These are phyloP conservation scores for Biancaea sappan DNA, from an alignment of 306 rosid species.

Conservation along the genomic window DNA sequence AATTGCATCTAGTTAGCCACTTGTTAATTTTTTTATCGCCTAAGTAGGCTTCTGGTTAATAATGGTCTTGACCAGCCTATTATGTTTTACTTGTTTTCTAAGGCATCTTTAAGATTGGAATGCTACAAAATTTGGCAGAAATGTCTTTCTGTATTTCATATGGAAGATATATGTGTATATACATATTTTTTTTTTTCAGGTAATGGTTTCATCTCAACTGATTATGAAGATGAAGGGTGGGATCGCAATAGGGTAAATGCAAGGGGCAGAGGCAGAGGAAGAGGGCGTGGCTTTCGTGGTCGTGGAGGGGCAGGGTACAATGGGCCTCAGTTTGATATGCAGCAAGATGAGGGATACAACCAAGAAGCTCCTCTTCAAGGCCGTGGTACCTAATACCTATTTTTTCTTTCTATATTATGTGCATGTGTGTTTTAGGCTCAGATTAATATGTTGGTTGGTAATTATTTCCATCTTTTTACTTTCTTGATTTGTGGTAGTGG, in stretches of 20 bases:
- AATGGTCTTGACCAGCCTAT: not conserved
- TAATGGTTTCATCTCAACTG: constrained; percentile 63
- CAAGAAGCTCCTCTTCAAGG: constrained; percentile 68
- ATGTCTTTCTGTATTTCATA: not conserved
- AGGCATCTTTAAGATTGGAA: not conserved
- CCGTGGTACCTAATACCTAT: constrained; percentile 55
- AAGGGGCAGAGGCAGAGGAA: constrained; percentile 89
- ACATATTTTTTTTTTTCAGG: constrained; percentile 51
- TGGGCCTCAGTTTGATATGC: constrained; percentile 56
- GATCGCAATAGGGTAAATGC: constrained; percentile 56
- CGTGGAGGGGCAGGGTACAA: constrained; percentile 93
- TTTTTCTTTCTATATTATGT: not conserved
- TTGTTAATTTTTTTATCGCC: not conserved
- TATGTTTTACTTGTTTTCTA: not conserved
- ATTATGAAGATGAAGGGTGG: constrained; percentile 85
- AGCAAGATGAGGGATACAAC: constrained; percentile 77
- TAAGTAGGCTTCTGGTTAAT: not conserved
- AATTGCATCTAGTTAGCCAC: not conserved
- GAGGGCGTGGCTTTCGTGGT: constrained; percentile 79
- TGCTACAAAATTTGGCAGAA: not conserved
- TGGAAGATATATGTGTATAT: not conserved
- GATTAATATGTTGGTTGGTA: too few relatives aligned
- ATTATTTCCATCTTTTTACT: not conserved
- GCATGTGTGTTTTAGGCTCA: not conserved
- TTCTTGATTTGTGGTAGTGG: not conserved